A percentile compares a stretch with the other conserved stretches of the same genome.
phyloP scores from a whole-genome alignment of 2,329 filamentous ascomycete genomes.

The Knoxdaviesia capensis region DNA sequence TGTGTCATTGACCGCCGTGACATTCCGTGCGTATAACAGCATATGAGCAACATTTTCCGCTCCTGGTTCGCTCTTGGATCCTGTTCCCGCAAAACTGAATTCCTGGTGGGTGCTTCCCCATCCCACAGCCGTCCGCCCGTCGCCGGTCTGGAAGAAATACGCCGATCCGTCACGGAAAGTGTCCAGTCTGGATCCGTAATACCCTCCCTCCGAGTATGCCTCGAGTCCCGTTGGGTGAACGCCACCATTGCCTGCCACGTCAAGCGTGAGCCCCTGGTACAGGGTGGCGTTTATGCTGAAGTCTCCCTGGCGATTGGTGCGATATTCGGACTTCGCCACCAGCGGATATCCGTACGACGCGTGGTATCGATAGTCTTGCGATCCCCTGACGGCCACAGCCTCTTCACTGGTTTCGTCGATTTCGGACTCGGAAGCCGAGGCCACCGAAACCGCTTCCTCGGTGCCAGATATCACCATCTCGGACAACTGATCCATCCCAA shows the following conservation, averaged over 20 bases:
- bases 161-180: conserved; percentile 40
- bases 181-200: conserved; percentile 13
- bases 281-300: conserved; percentile 12
- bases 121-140: conserved; percentile 12
- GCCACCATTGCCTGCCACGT: conserved; percentile 14
- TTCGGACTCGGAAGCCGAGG: no score
- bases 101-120: conserved; percentile 1
- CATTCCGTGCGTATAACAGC: conserved; percentile 35
- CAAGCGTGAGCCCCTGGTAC: conserved; percentile 19
- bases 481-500: conserved; percentile 18
- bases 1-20: conserved; percentile 32
- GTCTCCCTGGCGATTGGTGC: conserved; percentile 1
- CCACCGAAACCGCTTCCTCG: conserved; percentile 13
- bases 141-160: conserved; percentile 22
- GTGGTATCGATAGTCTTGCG: conserved; percentile 5
- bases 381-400: no score
- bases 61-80: neutral
- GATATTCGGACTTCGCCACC: conserved; percentile 6
- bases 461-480: conserved; percentile 22
- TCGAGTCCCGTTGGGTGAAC: conserved; percentile 40
- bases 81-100: no score
- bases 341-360: conserved; percentile 30
- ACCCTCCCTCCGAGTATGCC: conserved; percentile 17
- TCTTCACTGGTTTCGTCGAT: no score
- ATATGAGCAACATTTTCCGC: conserved; percentile 1